Percentiles rank a stretch among this genome's conserved stretches.
These are phyloP conservation scores for Pichia cephalocereana DNA, from an alignment of 805 yeast species.

Conservation along the genomic window DNA sequence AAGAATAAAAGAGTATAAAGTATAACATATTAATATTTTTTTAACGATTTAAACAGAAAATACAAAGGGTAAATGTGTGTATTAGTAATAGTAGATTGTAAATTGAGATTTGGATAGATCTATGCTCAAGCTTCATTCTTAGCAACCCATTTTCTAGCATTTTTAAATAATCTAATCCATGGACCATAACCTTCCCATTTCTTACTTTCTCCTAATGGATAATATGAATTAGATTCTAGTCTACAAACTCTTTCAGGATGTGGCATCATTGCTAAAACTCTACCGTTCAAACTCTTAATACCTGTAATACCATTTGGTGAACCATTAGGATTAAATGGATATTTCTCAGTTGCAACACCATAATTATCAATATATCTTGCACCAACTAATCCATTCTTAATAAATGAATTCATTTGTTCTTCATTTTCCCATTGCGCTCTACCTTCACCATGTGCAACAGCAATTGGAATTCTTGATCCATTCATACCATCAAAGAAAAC, in stretches of 20 bases:
- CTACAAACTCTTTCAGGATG: slow-evolving; percentile 95
- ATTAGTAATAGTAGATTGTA: too few species aligned
- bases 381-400: slow-evolving; percentile 45
- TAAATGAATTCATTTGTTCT: slow-evolving; percentile 39
- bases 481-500: slow-evolving; percentile 84
- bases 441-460: slow-evolving; percentile 99
- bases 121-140: slow-evolving; percentile 8
- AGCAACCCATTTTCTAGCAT: slow-evolving; percentile 89
- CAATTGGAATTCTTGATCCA: slow-evolving; percentile 91
- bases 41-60: not conserved
- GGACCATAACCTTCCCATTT: slow-evolving; percentile 85
- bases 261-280: slow-evolving; percentile 98
- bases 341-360: slow-evolving; percentile 71
- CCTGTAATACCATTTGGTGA: slow-evolving; percentile 92
- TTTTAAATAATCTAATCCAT: slow-evolving; percentile 87
- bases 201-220: slow-evolving; percentile 52
- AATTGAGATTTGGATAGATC: not conserved
- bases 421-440: slow-evolving; percentile 59
- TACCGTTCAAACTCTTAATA: slow-evolving; percentile 79
- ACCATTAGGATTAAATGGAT: slow-evolving; percentile 96
- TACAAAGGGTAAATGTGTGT: not conserved
- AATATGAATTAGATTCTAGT: slow-evolving; percentile 85
- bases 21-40: too few species aligned
- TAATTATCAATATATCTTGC: slow-evolving; percentile 86
- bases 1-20: too few species aligned